A percentile compares a stretch with the other conserved stretches of the same genome.
Evolutionary conservation across 352 stramenopile genomes (phyloP).

Genomic region (Thraustochytrium striatum): DNA sequence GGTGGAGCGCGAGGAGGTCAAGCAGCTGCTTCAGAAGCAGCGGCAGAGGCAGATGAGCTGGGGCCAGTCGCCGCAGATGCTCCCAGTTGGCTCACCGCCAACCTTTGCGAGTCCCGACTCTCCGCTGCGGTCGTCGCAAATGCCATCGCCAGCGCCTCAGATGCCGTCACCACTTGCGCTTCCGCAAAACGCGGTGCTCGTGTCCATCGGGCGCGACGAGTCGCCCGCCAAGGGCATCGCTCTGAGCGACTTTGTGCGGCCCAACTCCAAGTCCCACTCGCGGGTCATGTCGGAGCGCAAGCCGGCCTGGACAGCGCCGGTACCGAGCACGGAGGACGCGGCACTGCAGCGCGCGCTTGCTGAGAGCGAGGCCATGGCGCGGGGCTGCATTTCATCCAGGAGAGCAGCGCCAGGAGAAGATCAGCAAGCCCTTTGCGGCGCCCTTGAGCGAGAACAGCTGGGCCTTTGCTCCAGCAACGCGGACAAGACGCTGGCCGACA

Average conservation of each 20-base stretch:
- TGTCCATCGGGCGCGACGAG: too few species aligned
- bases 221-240: constrained; percentile 21
- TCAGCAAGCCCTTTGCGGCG: too few species aligned
- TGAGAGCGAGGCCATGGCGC: not conserved
- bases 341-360: not conserved
- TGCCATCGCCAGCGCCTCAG: not conserved
- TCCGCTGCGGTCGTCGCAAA: not conserved
- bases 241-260: constrained; percentile 25
- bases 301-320: too few species aligned
- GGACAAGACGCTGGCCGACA: constrained; percentile 16
- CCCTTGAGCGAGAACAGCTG: constrained; percentile 29
- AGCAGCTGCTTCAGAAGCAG: constrained; percentile 14
- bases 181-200: not conserved
- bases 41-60: not conserved
- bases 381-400: not conserved
- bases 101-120: not conserved
- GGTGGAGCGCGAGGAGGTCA: not conserved
- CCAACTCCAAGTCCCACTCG: not conserved
- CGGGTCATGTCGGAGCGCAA: too few species aligned
- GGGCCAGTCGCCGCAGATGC: not conserved
- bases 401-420: too few species aligned
- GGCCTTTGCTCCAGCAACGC: not conserved
- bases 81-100: not conserved
- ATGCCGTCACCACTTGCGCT: not conserved
- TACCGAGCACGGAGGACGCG: too few species aligned